phyloP scores from a whole-genome alignment of 2,329 filamentous ascomycete species.

The Colletotrichum tropicale region DNA sequence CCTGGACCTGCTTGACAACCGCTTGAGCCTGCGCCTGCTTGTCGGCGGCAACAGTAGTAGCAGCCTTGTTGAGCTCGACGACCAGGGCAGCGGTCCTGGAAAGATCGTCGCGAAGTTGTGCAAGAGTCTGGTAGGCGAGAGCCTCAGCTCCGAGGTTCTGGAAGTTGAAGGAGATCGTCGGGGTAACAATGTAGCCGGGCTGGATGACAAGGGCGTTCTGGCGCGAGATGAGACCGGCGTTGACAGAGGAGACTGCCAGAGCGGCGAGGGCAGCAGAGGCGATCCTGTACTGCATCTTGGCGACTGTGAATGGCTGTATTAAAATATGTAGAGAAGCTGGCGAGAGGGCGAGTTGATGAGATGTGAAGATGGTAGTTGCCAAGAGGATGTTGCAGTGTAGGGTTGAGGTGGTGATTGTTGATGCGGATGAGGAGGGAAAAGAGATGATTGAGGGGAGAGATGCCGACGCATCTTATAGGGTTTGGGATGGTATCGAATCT shows the following conservation, averaged over 20 bases:
- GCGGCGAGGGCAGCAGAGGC: slow-evolving; percentile 14
- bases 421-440: not conserved
- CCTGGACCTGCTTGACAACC: not conserved
- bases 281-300: slow-evolving; percentile 21
- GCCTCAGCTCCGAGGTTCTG: not conserved
- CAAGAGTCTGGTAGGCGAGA: not conserved
- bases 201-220: not conserved
- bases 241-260: slow-evolving; percentile 5
- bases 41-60: not conserved
- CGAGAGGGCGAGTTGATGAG: too few species aligned
- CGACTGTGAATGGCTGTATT: not conserved
- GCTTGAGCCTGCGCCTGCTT: not conserved
- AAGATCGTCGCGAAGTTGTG: not conserved
- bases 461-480: slow-evolving; percentile 8
- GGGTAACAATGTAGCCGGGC: not conserved
- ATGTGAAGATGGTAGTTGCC: not conserved
- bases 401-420: not conserved
- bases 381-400: not conserved
- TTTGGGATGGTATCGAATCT: not conserved
- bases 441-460: not conserved
- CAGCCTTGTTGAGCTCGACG: not conserved
- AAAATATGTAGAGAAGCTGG: not conserved
- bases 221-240: not conserved
- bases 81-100: not conserved
- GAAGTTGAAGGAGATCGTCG: not conserved